Conservation (phyloP, 2,329 filamentous ascomycete species). For the Scedosporium dehoogii region DNA sequence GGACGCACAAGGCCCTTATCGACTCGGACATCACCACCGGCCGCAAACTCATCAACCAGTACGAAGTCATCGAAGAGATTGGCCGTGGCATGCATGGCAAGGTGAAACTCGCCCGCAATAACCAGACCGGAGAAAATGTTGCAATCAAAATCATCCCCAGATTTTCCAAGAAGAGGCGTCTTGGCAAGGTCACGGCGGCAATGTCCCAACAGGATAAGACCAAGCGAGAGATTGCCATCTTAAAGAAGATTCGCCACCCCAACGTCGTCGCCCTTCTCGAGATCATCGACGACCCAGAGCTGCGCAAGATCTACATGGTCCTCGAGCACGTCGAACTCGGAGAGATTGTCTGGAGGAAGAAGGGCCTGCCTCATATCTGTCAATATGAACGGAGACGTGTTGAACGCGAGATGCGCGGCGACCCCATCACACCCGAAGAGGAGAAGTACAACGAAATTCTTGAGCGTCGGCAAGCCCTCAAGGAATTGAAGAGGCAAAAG, state of each 20-base stretch:
- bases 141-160: constrained; percentile 98
- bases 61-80: constrained; percentile 93
- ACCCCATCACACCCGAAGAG: constrained; percentile 49
- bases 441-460: constrained; percentile 49
- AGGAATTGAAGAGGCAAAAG: constrained; percentile 46
- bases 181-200: constrained; percentile 65
- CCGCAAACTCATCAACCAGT: constrained; percentile 94
- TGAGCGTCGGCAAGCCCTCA: constrained; percentile 47
- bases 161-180: constrained; percentile 82
- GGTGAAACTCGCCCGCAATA: constrained; percentile 84
- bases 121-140: constrained; percentile 66
- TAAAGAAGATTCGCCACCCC: constrained; percentile 96
- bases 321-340: constrained; percentile 91
- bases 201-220: constrained; percentile 64
- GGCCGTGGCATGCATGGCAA: constrained; percentile 95
- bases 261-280: constrained; percentile 93
- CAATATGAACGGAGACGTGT: constrained; percentile 72
- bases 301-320: constrained; percentile 97
- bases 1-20: constrained; percentile 83
- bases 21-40: constrained; percentile 83
- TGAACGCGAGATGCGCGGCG: constrained; percentile 58
- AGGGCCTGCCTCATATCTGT: constrained; percentile 75
- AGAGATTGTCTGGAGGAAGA: constrained; percentile 89
- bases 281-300: constrained; percentile 92
- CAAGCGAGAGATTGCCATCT: constrained; percentile 92